Base-by-base conservation (phyloP, 139 green algal genomes). In the Chlorokybus atmophyticus region DNA sequence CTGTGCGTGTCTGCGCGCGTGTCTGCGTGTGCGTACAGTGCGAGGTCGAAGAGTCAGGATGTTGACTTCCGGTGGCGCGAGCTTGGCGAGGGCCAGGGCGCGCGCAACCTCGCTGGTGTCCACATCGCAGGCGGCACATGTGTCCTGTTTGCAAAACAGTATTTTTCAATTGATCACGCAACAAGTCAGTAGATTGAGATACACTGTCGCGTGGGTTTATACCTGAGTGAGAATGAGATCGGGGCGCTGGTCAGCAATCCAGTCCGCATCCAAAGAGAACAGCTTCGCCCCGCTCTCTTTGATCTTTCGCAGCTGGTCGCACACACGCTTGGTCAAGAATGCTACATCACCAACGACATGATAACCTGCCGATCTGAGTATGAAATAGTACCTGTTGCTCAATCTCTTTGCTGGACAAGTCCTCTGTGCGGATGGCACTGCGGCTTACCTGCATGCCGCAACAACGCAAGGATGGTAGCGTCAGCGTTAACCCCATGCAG, bases 141-240 rank as follows among this genome's bases (percentile, higher is more conserved):
- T 53, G 40, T 67, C 59, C 57, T 65, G 57, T n/a, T n/a, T n/a
- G n/a, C 51, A 55, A 51, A 51, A 55, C 17, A 55, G n/a, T n/a
- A n/a, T n/a, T n/a, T n/a, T n/a, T n/a, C n/a, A n/a, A n/a, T n/a
- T n/a, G n/a, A n/a, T n/a, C n/a, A n/a, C n/a, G n/a, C n/a, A n/a
- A n/a, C n/a, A n/a, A n/a, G n/a, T n/a, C n/a, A n/a, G n/a, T n/a
- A n/a, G n/a, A n/a, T n/a, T n/a, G n/a, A n/a, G n/a, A n/a, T n/a
- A n/a, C n/a, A n/a, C n/a, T n/a, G n/a, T n/a, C n/a, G n/a, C n/a
- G n/a, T n/a, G n/a, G n/a, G n/a, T n/a, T n/a, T n/a, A n/a, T 47
- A 79, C 79, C 52, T 79, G 73, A 8, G 81, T 78, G 27, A 94
- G 62, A 21, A 94, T 63, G 19, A 94, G 57, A 1, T 73, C 67